phyloP scores from a whole-genome alignment of 2,329 filamentous ascomycete genomes.

The Ramichloridium luteum region DNA sequence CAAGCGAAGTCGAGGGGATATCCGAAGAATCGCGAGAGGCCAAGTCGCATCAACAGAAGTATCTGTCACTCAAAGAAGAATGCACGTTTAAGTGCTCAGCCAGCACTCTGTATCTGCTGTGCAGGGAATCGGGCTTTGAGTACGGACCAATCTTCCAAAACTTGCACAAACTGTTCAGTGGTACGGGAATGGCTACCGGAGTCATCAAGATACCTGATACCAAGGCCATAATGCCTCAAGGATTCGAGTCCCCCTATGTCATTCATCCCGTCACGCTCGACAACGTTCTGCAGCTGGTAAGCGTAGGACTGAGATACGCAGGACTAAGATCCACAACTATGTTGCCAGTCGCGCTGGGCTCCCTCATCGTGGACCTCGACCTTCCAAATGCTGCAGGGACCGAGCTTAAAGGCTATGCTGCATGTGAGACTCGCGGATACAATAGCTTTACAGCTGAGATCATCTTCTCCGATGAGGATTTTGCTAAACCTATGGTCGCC shows the following conservation, averaged over 20 bases:
- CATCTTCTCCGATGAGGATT: not conserved
- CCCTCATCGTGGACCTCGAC: conserved; percentile 2
- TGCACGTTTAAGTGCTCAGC: too few relatives aligned
- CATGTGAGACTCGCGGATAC: not conserved
- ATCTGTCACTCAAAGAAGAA: too few relatives aligned
- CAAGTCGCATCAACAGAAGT: too few relatives aligned
- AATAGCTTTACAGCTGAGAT: not conserved
- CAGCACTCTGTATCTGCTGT: too few relatives aligned
- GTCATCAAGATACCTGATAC: conserved; percentile 24
- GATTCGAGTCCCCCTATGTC: conserved; percentile 42
- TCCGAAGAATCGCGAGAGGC: too few relatives aligned
- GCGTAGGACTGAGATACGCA: too few relatives aligned
- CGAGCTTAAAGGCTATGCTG: conserved; percentile 1
- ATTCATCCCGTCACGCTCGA: conserved; percentile 48
- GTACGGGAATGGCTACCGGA: too few relatives aligned
- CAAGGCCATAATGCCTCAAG: conserved; percentile 39
- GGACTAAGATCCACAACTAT: too few relatives aligned
- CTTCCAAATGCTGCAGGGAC: conserved; percentile 1
- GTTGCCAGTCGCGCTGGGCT: conserved; percentile 1
- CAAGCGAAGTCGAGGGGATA: conserved; percentile 2
- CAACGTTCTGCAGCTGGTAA: conserved; percentile 46
- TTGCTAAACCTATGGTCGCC: conserved; percentile 1
- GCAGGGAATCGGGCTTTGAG: conserved; percentile 10
- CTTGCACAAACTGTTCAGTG: too few relatives aligned
- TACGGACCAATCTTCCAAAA: conserved; percentile 12